Evolutionary conservation across 1,284 basidiomycete genomes (phyloP).

Genomic region (Filobasidium uniguttulatum): DNA sequence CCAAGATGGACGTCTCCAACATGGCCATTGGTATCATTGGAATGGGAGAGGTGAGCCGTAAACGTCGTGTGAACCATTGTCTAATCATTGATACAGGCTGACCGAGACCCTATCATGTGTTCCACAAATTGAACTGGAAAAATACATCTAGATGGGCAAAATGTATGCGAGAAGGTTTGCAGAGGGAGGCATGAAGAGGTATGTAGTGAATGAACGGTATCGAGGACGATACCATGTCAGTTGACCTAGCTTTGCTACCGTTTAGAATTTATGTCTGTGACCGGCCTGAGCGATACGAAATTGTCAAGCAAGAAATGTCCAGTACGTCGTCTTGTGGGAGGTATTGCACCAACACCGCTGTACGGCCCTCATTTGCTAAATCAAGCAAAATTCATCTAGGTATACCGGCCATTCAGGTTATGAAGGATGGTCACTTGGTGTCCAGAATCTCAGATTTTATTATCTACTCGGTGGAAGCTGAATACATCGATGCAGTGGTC

Average conservation of each 20-base stretch:
- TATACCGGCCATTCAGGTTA: conserved; percentile 10
- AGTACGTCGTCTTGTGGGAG: no score
- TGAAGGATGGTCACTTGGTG: conserved; percentile 59
- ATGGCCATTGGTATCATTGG: conserved; percentile 62
- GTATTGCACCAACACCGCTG: background rate
- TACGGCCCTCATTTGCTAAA: background rate
- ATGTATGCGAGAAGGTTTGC: conserved; percentile 76
- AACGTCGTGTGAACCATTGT: background rate
- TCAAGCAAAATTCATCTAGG: conserved; percentile 6
- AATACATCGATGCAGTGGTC: conserved; percentile 71
- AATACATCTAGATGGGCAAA: conserved; percentile 57
- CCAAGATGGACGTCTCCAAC: conserved; percentile 3
- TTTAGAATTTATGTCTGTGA: conserved; percentile 84
- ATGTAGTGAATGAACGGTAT: conserved; percentile 19
- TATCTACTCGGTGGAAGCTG: conserved; percentile 89
- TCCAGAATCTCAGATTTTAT: conserved; percentile 74
- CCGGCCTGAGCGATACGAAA: conserved; percentile 58
- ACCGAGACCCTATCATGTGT: background rate
- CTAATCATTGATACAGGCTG: background rate
- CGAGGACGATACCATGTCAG: background rate
- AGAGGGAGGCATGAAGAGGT: conserved; percentile 74
- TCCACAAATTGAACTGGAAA: conserved; percentile 25
- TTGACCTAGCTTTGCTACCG: background rate
- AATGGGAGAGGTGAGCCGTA: conserved; percentile 51
- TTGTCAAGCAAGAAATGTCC: conserved; percentile 49